phyloP scores from a whole-genome alignment of 148 eudicot species.

The Chenopodium album region DNA sequence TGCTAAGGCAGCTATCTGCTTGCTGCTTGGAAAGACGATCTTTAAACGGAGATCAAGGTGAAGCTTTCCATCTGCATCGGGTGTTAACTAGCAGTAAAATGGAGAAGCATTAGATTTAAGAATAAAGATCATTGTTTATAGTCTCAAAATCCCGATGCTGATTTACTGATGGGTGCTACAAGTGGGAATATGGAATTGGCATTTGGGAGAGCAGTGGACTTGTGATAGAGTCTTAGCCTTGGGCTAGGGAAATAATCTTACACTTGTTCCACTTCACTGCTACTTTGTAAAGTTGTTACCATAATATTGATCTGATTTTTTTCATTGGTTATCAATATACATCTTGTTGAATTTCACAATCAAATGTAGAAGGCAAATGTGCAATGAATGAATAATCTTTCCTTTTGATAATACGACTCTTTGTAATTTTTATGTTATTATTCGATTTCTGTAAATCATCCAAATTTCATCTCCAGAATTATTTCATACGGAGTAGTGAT shows the following conservation, averaged over 20 bases:
- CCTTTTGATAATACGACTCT: too few species aligned
- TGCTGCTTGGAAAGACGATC: conserved; percentile 78
- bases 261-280: neutral
- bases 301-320: conserved; percentile 6
- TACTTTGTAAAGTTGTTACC: conserved; percentile 32
- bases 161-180: neutral
- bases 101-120: conserved; percentile 24
- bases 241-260: conserved; percentile 1
- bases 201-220: neutral
- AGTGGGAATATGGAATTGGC: neutral
- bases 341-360: neutral
- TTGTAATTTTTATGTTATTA: neutral
- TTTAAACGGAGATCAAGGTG: conserved; percentile 85
- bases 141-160: neutral
- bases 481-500: too few species aligned
- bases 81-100: conserved; percentile 49
- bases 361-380: conserved; percentile 18
- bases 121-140: neutral
- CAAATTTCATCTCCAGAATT: too few species aligned
- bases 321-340: neutral
- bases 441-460: too few species aligned
- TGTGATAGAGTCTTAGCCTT: neutral
- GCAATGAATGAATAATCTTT: conserved; percentile 12
- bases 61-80: conserved; percentile 63
- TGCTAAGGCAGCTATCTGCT: conserved; percentile 76